Base-by-base conservation (phyloP, 1,284 basidiomycete genomes). In the Kalmanozyma brasiliensis region DNA sequence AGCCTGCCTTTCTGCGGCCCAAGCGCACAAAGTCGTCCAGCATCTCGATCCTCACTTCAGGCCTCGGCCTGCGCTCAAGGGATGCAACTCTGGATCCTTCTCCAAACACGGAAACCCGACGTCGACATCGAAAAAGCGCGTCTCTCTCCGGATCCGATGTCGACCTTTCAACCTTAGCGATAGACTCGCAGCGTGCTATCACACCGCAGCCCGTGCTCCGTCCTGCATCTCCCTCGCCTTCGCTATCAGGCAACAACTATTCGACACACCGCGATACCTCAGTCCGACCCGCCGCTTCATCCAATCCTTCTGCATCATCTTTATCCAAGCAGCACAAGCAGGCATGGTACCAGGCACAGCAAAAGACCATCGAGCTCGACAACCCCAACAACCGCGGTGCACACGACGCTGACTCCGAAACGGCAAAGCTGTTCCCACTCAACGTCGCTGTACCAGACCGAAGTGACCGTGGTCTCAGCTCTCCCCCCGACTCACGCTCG, bases 281-380 rank as follows among this genome's bases (percentile, higher is more conserved):
- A 5, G 10, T 24, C 14, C 22, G 16, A 14, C 11, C 53, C 0
- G 10, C 46, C 7, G 11, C 30, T 8, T 17, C 35, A 16, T 49
- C 45, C 14, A 36, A 49, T 0, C 11, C 37, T 4, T 58, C 51
- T 8, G 7, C 48, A 4, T 33, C 44, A 7, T 42, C 37, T 22
- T 35, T 46, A 29, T 58, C 62, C 24, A 65, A 53, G 22, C 58
- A 61, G 53, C 61, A 59, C 40, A 71, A 61, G 37, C 68, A 71
- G 48, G 68, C 68, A 6, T 71, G 68, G 68, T 71, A 66, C 32
- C 68, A 71, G 44, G 68, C 68, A 0, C 68, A 71, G 33, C 68
- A 71, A 45, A 66, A 66, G 43, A 71, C 68, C 16, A 59, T 71
- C 40, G 38, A 66, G 35, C 62, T 71, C 32, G 58, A 62, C 11